Base-by-base conservation (phyloP, 2,329 filamentous ascomycete species). In the Aspergillus hortae region DNA sequence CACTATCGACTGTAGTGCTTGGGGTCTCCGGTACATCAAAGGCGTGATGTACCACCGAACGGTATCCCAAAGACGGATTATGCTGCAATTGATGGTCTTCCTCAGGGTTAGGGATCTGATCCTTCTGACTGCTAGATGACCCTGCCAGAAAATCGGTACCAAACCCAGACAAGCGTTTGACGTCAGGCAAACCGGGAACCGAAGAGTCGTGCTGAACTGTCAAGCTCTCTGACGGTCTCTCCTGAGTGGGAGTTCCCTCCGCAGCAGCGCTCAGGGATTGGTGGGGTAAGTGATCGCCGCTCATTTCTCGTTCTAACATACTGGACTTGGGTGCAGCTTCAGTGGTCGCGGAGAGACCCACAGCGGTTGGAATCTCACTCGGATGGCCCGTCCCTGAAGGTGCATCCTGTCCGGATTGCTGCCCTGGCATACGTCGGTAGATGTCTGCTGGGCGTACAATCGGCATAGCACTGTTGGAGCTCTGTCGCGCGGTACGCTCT, bases 361-460 rank as follows among this genome's bases (percentile, higher is more conserved):
- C 45, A 19, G 27, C 41, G n/a, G 74, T 61, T 19, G 79, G 77
- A 57, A 86, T 83, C 53, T 82, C 64, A 56, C 79, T 84, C 4
- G 82, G 80, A 47, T 81, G 75, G 17, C 77, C 72, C 9, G 80
- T 81, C 2, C 87, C 85, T 51, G 81, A 69, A 1, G 82, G 83
- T 51, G 77, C 76, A 35, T 79, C 73, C 58, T 33, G 47, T 14
- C 17, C 38, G 82, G 78, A 58, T 74, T 77, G 79, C 57, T 89
- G 87, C 58, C 89, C 86, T 48, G 82, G 82, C 67, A 87, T 78
- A 5, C 87, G 83, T 63, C 82, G 86, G 67, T 92, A 92, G 40
- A 92, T 86, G 59, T 95, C 89, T 11, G 87, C 82, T 1, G 90
- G 88, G 35, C 88, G 80, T 51, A 90, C 78, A 58, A 92, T 85